Evolutionary conservation across 2,329 filamentous ascomycete species (phyloP), one percentile per base, ranked within the genome.

Genomic region (Colletotrichum navitas): DNA sequence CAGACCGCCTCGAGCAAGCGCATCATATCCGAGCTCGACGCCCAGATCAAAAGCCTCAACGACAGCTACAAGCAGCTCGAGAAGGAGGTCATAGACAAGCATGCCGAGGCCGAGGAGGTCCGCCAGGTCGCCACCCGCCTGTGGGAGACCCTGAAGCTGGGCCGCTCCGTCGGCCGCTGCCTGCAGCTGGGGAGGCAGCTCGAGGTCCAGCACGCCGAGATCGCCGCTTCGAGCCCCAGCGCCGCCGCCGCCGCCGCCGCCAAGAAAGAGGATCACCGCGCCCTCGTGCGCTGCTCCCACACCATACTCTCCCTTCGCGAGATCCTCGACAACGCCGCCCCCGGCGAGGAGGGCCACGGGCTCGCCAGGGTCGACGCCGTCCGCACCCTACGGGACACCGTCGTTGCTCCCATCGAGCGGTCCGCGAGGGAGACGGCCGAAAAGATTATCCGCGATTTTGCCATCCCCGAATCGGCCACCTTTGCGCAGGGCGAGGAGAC

Each of bases 41-140:
- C 89, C 10, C 95, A 98, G 80, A 89, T 98, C 74, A 88, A 89
- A 68, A 91, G 89, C 74, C 85, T 99, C 74, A 94, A 93, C 74
- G 91, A 94, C 77, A 94, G 93, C 79, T 98, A 97, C 83, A 89
- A 90, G 74, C 90, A 95, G 75, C 86, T 98, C 34, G 92, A 97
- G 82, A 92, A 90, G 79, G 94, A 98, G 79, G 94, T 98, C 54
- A 87, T 94, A 63, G 89, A 92, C 76, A 94, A 95, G 76, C 93
- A 97, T 84, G 92, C 94, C 76, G 91, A 92, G 67, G 95, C 96
- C 21, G 93, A 97, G 68, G 91, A 96, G 81, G 93, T 97, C 10
- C 89, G 92, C 12, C 82, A 91, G 63, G 93, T 94, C 14, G 93
- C 94, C 1, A 89, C 93, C 76, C 88, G 94, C 14, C 87, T 98